These are phyloP conservation scores for Chlamydomonas asymmetrica DNA, from an alignment of 139 green algal genomes.

Conservation along the genomic window DNA sequence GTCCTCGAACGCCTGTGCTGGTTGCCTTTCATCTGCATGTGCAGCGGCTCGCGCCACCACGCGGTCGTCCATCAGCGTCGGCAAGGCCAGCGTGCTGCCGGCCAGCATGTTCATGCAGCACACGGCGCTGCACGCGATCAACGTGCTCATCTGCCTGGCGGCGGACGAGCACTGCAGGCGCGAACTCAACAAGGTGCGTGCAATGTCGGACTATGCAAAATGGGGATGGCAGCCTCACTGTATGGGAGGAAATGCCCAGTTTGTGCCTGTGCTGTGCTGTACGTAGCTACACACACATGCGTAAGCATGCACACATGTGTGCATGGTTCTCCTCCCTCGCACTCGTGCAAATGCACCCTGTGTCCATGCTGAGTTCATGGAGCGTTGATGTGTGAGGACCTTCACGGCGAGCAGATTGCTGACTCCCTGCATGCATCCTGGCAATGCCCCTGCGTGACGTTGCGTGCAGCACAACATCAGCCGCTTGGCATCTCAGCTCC, in stretches of 20 bases:
- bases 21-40: too few relatives aligned
- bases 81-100: background rate
- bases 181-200: slow-evolving; percentile 11
- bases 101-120: background rate
- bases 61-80: background rate
- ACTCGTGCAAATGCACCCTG: background rate
- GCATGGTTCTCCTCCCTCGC: background rate
- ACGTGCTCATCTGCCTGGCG: background rate
- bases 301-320: background rate
- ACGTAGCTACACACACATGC: background rate
- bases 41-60: too few relatives aligned
- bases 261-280: background rate
- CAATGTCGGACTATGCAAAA: background rate
- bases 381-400: too few relatives aligned
- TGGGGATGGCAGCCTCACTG: background rate
- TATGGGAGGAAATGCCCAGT: background rate
- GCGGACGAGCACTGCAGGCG: background rate
- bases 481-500: too few relatives aligned
- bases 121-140: background rate
- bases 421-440: too few relatives aligned
- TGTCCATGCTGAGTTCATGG: too few relatives aligned
- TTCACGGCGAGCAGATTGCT: too few relatives aligned
- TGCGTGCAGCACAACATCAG: too few relatives aligned
- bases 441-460: too few relatives aligned
- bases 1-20: background rate